Conservation (phyloP, 1,284 basidiomycete species). For the Inonotus hispidus region DNA sequence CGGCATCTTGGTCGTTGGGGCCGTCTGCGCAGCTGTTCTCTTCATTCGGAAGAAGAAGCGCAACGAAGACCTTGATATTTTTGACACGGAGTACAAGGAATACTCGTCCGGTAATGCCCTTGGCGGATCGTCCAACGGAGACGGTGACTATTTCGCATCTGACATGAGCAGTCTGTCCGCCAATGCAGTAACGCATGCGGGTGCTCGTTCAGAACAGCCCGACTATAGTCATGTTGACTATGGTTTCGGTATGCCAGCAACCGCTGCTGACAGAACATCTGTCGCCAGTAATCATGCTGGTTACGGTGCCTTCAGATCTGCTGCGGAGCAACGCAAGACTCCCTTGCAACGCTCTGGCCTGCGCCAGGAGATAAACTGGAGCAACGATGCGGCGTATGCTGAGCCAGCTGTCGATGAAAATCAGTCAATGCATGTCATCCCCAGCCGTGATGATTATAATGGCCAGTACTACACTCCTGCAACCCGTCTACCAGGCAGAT, state of each 20-base stretch:
- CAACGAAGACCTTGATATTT: slow-evolving; percentile 12
- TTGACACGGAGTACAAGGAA: slow-evolving; percentile 14
- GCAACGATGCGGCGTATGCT: slow-evolving; percentile 4
- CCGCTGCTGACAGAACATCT: slow-evolving; percentile 7
- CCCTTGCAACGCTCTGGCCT: slow-evolving; percentile 11
- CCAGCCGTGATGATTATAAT: background rate
- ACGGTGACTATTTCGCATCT: slow-evolving; percentile 2
- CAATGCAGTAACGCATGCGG: background rate
- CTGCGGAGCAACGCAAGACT: slow-evolving; percentile 1
- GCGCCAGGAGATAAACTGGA: slow-evolving; percentile 3
- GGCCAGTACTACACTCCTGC: slow-evolving; percentile 3
- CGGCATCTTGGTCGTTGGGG: slow-evolving; percentile 18
- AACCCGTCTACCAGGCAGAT: background rate
- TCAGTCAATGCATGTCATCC: slow-evolving; percentile 13
- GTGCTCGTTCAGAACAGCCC: background rate
- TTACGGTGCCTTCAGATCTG: slow-evolving; percentile 9
- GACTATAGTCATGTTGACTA: slow-evolving; percentile 6
- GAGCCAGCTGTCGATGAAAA: slow-evolving; percentile 16
- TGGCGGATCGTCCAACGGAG: background rate
- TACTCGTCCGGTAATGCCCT: slow-evolving; percentile 1
- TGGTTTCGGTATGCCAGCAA: background rate
- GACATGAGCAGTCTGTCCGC: slow-evolving; percentile 12
- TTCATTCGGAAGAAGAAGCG: slow-evolving; percentile 7
- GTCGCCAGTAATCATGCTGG: slow-evolving; percentile 16
- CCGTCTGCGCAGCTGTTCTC: slow-evolving; percentile 7